Evolutionary conservation across 768 basidiomycete species (phyloP), one percentile per base, ranked within the genome.

Genomic region (Tricholoma sp.): DNA sequence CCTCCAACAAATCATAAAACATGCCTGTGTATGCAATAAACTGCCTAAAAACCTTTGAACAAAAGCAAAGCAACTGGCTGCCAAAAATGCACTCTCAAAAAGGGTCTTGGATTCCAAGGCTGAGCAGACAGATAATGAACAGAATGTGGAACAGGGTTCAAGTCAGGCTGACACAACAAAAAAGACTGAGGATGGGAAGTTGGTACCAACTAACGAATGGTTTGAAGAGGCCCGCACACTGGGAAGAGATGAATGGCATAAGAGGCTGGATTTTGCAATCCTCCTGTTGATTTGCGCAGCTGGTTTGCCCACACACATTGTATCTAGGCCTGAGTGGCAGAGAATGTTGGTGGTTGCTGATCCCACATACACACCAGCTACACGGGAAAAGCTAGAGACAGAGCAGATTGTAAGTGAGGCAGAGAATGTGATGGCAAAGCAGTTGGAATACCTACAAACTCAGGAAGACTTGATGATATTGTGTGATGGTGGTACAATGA

Each of bases 401-500:
- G 28, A 52, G 11, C 61, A 62, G 12, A 62, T 64, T 36, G 45
- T 64, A 20, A 48, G 48, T 3, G 53, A 66, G 51, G 61, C 61
- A 28, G 61, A 59, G 47, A 48, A 48, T 7, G 54, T 64, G 4
- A 52, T 37, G 0, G 13, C 58, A 44, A 31, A 49, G n/a, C 57
- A 59, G 39, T 20, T 52, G 15, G 50, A 42, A 12, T 48, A 54
- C 37, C 54, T 66, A 33, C 28, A 55, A 44, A 47, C 24, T 13
- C 57, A 59, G 5, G 49, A 61, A 36, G 20, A 44, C 42, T 17
- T 44, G 20, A 44, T 7, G 9, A 20, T 44, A 44, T 44, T 10
- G 18, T 44, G 42, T 5, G 20, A 44, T 44, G 42, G 42, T 18
- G 45, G 69, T 7, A 68, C 68, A n/a, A 66, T 62, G 6, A 62